A percentile compares a stretch with the other conserved stretches of the same genome.
phyloP scores from a whole-genome alignment of 495 filamentous ascomycete species.

The Neurospora terricola region DNA sequence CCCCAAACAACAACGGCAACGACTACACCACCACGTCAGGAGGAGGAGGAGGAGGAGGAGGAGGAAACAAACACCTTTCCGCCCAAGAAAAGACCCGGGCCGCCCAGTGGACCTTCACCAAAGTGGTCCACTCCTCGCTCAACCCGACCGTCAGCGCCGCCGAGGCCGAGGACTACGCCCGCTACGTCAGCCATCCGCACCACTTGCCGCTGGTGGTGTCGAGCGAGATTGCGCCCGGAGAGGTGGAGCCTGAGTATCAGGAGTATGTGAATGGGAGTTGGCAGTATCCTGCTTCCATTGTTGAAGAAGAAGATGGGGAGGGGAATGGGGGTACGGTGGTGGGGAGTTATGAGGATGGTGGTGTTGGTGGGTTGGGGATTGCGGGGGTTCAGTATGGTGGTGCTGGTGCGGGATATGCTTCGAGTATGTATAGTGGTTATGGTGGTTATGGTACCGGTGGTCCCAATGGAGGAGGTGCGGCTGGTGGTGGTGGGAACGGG shows the following conservation, averaged over 20 bases:
- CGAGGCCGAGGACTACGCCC: conserved; percentile 77
- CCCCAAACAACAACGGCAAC: background rate
- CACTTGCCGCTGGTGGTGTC: conserved; percentile 80
- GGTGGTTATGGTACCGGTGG: background rate
- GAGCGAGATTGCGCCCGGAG: conserved; percentile 41
- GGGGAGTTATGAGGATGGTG: background rate
- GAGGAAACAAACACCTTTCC: conserved; percentile 26
- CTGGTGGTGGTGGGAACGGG: background rate
- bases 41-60: too few species aligned
- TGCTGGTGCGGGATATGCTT: background rate
- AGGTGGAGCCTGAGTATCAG: conserved; percentile 56
- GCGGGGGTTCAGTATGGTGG: background rate
- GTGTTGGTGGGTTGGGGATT: background rate
- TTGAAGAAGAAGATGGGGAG: background rate
- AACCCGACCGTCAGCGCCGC: conserved; percentile 62
- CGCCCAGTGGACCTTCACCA: conserved; percentile 78
- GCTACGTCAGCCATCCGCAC: conserved; percentile 87
- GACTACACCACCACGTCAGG: background rate
- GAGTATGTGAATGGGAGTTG: conserved; percentile 58
- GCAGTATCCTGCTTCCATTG: conserved; percentile 16
- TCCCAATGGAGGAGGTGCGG: background rate
- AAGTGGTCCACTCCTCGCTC: conserved; percentile 68
- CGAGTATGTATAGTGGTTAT: background rate
- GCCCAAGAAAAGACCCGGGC: conserved; percentile 55
- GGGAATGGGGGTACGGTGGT: background rate